Percentiles rank a stretch among this genome's conserved stretches.
Conservation (phyloP, 345 rosid species). For the Limnanthes douglasii region DNA sequence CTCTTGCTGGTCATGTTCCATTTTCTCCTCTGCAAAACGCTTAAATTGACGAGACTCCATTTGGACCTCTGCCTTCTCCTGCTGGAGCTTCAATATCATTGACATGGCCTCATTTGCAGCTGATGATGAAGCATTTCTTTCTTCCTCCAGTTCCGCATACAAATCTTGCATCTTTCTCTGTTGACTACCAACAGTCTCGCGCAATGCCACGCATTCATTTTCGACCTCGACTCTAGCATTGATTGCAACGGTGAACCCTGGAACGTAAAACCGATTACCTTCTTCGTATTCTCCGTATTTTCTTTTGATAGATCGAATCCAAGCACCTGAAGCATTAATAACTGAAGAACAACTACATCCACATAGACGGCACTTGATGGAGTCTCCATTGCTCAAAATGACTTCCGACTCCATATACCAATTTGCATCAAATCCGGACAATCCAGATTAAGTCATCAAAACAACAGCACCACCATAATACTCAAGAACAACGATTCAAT, state of each 20-base stretch:
- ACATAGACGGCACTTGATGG: conserved; percentile 40
- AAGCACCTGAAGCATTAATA: conserved; percentile 14
- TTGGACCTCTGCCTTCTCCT: conserved; percentile 87
- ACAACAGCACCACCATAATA: too few relatives aligned
- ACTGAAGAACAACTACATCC: conserved; percentile 41
- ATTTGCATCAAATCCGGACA: too few relatives aligned
- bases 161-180: conserved; percentile 59
- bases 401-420: conserved; percentile 55
- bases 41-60: conserved; percentile 94
- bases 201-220: conserved; percentile 59
- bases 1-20: conserved; percentile 91
- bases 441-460: too few relatives aligned
- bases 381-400: conserved; percentile 16
- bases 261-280: conserved; percentile 27
- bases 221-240: conserved; percentile 68
- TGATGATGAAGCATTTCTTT: conserved; percentile 81
- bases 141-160: conserved; percentile 70
- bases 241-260: conserved; percentile 29
- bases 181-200: conserved; percentile 65
- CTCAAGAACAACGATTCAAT: too few relatives aligned
- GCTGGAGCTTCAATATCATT: conserved; percentile 90
- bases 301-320: conserved; percentile 63
- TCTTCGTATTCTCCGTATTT: conserved; percentile 49
- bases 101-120: conserved; percentile 99
- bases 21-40: conserved; percentile 80